Conservation (phyloP, 2,329 filamentous ascomycete species). For the Cyclaneusma minus region DNA sequence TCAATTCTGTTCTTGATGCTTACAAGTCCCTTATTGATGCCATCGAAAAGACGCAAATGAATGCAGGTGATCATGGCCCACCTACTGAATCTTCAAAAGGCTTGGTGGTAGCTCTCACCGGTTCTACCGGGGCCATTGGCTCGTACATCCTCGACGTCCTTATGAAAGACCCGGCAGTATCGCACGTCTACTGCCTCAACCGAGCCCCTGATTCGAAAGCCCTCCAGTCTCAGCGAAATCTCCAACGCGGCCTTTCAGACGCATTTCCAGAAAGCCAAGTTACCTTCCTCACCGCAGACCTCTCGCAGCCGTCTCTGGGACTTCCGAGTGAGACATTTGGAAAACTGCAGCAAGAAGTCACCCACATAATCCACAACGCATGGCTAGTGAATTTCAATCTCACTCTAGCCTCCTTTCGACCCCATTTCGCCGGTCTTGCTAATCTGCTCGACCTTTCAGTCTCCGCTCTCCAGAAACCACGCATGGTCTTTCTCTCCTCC, state of each 20-base stretch:
- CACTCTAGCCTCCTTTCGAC: conserved; percentile 17
- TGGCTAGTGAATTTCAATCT: conserved; percentile 30
- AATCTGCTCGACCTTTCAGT: conserved; percentile 17
- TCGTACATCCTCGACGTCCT: conserved; percentile 15
- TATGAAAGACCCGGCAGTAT: conserved; percentile 9
- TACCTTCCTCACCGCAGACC: conserved; percentile 9
- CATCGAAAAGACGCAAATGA: too few relatives aligned
- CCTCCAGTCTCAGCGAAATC: too few relatives aligned
- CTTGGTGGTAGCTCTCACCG: too few relatives aligned
- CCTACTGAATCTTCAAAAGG: too few relatives aligned
- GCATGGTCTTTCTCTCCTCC: conserved; percentile 10
- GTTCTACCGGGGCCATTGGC: conserved; percentile 18
- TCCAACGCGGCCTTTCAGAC: conserved; percentile 23
- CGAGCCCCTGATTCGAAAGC: too few relatives aligned
- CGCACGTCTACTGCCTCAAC: conserved; percentile 16
- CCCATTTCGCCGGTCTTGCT: conserved; percentile 20
- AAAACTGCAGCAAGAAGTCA: too few relatives aligned
- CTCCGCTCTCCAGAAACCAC: neutral
- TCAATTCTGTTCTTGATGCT: too few relatives aligned
- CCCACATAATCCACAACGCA: conserved; percentile 30
- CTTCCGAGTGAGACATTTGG: too few relatives aligned
- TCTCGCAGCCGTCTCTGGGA: conserved; percentile 6
- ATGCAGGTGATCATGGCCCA: too few relatives aligned
- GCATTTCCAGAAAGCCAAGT: conserved; percentile 1
- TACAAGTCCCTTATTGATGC: too few relatives aligned